A percentile compares a stretch with the other conserved stretches of the same genome.
Evolutionary conservation across 1,139 yeast species (phyloP).

Genomic region (Candida tropicalis): DNA sequence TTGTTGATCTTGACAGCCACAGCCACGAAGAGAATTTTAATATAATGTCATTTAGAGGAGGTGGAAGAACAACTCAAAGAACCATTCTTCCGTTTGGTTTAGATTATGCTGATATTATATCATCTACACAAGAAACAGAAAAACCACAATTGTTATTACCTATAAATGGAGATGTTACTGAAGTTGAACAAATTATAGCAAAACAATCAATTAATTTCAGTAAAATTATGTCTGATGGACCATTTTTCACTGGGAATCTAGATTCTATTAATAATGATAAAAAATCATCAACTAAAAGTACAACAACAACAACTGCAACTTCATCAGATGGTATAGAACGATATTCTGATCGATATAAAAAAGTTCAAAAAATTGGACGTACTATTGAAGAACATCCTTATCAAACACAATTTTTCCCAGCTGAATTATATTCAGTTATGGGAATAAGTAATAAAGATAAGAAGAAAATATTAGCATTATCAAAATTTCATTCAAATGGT

Average conservation of each 20-base stretch:
- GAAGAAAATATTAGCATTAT: constrained; percentile 53
- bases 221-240: constrained; percentile 67
- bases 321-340: constrained; percentile 64
- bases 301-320: too few species aligned
- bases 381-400: constrained; percentile 86
- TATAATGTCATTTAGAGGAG: constrained; percentile 29
- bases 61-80: constrained; percentile 20
- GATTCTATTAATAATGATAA: constrained; percentile 19
- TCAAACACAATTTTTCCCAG: constrained; percentile 70
- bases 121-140: constrained; percentile 33
- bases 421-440: constrained; percentile 75
- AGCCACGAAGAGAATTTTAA: too few species aligned
- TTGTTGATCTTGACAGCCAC: too few species aligned
- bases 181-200: constrained; percentile 61
- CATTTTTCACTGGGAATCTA: constrained; percentile 69
- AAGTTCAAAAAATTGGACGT: constrained; percentile 72
- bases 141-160: constrained; percentile 57
- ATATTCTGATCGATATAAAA: constrained; percentile 73
- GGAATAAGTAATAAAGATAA: constrained; percentile 61
- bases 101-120: constrained; percentile 60
- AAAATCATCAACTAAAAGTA: constrained; percentile 18
- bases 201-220: constrained; percentile 64
- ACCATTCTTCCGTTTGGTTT: constrained; percentile 66
- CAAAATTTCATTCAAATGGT: constrained; percentile 50
- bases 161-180: constrained; percentile 62